A percentile compares a stretch with the other conserved stretches of the same genome.
Conservation (phyloP, 2,329 filamentous ascomycete species). For the Pseudogymnoascus destructans region DNA sequence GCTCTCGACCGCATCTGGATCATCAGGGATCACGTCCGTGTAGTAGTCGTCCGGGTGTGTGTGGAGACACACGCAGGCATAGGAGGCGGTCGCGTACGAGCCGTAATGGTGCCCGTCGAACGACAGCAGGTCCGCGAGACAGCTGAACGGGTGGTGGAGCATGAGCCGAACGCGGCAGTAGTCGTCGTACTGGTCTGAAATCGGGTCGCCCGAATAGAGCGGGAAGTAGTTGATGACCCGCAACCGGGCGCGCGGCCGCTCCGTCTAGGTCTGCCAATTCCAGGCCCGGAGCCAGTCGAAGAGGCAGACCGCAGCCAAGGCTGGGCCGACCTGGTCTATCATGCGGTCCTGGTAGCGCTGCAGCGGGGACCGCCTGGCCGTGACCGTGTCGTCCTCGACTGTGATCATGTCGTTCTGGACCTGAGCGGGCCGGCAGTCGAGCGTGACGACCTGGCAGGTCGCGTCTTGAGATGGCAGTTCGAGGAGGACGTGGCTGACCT, state of each 20-base stretch:
- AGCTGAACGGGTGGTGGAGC: constrained; percentile 6
- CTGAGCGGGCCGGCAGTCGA: not conserved
- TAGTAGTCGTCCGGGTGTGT: constrained; percentile 9
- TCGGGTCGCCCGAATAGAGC: not conserved
- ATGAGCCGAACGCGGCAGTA: constrained; percentile 10
- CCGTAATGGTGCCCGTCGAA: not conserved
- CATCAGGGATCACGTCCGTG: not conserved
- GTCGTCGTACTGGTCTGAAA: not conserved
- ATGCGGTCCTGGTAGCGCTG: constrained; percentile 5
- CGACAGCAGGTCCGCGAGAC: not conserved
- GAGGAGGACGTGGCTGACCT: constrained; percentile 9
- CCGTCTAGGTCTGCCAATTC: not conserved
- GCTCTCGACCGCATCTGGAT: not conserved
- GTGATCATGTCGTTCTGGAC: not conserved
- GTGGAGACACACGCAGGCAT: not conserved
- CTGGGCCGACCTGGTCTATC: not conserved
- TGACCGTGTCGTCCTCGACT: not conserved
- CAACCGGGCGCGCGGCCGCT: not conserved
- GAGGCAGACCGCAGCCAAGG: not conserved
- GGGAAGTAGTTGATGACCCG: constrained; percentile 11
- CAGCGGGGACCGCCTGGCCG: constrained; percentile 2
- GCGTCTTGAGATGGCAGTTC: not conserved
- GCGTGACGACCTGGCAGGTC: not conserved
- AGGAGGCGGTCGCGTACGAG: not conserved
- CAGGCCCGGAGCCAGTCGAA: constrained; percentile 8